These are phyloP conservation scores for Amaranthus tricolor DNA, from an alignment of 179 eudicot species.

Conservation along the genomic window DNA sequence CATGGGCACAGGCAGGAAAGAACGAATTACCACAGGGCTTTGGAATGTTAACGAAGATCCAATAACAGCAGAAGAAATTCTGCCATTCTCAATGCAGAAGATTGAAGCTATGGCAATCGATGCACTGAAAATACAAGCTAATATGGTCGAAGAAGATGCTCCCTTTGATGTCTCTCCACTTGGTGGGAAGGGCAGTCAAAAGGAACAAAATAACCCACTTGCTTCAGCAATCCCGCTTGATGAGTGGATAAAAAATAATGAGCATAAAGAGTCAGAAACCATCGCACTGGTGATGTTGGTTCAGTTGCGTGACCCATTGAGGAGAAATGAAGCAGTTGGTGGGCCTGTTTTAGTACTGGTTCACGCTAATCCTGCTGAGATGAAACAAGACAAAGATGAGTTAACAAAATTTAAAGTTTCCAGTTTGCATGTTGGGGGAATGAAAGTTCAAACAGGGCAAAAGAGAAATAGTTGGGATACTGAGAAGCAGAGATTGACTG, in stretches of 20 bases:
- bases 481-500: slow-evolving; percentile 84
- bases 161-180: slow-evolving; percentile 87
- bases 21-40: slow-evolving; percentile 73
- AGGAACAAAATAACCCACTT: slow-evolving; percentile 38
- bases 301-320: slow-evolving; percentile 77
- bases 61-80: slow-evolving; percentile 60
- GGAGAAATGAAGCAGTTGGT: slow-evolving; percentile 88
- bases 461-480: slow-evolving; percentile 70
- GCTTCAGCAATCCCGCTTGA: slow-evolving; percentile 65
- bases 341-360: slow-evolving; percentile 68
- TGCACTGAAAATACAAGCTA: slow-evolving; percentile 87
- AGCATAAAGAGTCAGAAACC: slow-evolving; percentile 20
- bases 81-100: slow-evolving; percentile 77
- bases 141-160: slow-evolving; percentile 64
- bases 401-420: slow-evolving; percentile 50
- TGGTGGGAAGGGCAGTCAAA: slow-evolving; percentile 26
- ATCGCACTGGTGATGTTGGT: slow-evolving; percentile 44
- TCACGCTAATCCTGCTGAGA: slow-evolving; percentile 41
- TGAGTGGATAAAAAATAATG: slow-evolving; percentile 55
- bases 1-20: slow-evolving; percentile 68
- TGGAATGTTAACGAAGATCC: slow-evolving; percentile 78
- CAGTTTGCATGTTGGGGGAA: slow-evolving; percentile 75
- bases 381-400: slow-evolving; percentile 22
- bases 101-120: slow-evolving; percentile 80
- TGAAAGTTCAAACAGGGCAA: slow-evolving; percentile 51